Conservation (phyloP, 169 alveolate species). For the Cryptosporidium muris region DNA sequence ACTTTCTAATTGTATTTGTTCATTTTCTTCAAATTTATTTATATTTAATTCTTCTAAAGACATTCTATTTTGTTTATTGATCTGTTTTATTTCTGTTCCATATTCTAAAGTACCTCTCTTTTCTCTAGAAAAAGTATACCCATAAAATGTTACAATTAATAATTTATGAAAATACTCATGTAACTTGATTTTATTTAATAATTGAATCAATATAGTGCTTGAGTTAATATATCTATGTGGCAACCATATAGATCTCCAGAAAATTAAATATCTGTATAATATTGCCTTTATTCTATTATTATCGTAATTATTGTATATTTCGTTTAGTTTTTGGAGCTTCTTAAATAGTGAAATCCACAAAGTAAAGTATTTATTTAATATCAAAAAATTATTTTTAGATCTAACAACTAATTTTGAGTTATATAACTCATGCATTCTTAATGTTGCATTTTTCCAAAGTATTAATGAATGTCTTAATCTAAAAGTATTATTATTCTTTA, state of each 20-base stretch:
- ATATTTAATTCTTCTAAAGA: neutral
- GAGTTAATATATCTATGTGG: conserved; percentile 28
- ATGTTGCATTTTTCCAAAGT: conserved; percentile 14
- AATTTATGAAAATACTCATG: conserved; percentile 32
- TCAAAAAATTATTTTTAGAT: neutral
- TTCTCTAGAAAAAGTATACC: neutral
- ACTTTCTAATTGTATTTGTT: neutral
- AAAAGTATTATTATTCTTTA: neutral
- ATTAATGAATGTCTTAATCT: neutral
- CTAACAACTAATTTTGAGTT: neutral
- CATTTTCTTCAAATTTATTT: neutral
- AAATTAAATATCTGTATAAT: neutral
- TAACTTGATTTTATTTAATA: conserved; percentile 12
- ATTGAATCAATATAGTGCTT: neutral
- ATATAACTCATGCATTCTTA: neutral
- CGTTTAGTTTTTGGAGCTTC: neutral
- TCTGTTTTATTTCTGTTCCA: no score
- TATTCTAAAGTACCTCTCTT: neutral
- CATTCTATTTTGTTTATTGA: neutral
- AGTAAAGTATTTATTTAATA: neutral
- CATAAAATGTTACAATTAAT: conserved; percentile 1
- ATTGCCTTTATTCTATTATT: neutral
- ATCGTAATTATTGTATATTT: neutral
- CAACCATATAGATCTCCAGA: conserved; percentile 33
- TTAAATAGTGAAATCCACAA: neutral